Evolutionary conservation across 106 monocot genomes (phyloP), one percentile per base, ranked within the genome.

Genomic region (Dendrobium chrysotoxum): DNA sequence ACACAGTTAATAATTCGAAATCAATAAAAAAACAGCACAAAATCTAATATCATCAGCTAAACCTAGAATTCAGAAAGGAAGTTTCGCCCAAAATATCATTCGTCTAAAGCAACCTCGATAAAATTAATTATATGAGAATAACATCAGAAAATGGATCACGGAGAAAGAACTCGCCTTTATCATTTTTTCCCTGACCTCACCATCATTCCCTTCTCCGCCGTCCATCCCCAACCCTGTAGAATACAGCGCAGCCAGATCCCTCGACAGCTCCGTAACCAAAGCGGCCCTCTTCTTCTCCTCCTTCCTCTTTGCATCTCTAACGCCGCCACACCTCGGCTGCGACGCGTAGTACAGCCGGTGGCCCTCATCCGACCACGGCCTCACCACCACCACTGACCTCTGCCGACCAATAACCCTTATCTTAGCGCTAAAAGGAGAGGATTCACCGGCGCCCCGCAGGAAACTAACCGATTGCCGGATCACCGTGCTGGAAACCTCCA

Each of bases 181-280:
- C 40, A 67, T 72, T 57, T 88, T 83, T 40, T 21, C 78, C 73
- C 82, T 78, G 39, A 78, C 74, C 40, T 84, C 85, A 17, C 79
- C 77, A 26, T 26, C 78, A 4, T 81, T 30, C 39, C 16, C 83
- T 18, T 81, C 76, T n/a, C 16, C 73, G 18, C 40, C 47, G 11
- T 75, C 74, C 20, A 54, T 80, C 18, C 55, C 80, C 23, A 82
- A 57, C 0, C 81, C 72, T 76, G 80, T 72, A 9, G 83, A 45
- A 6, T 41, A 78, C 13, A 88, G 39, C 53, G 50, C 80, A 1
- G 78, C 31, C 8, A 88, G 75, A 75, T 85, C 85, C 77, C 65
- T 85, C 78, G 74, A 64, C 66, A 85, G 28, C 4, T 77, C 88
- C 85, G 85, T 80, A 78, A 82, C 78, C 66, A 83, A 46, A 85